Evolutionary conservation across 768 basidiomycete species (phyloP).

Genomic region (Hydnum rufescens): DNA sequence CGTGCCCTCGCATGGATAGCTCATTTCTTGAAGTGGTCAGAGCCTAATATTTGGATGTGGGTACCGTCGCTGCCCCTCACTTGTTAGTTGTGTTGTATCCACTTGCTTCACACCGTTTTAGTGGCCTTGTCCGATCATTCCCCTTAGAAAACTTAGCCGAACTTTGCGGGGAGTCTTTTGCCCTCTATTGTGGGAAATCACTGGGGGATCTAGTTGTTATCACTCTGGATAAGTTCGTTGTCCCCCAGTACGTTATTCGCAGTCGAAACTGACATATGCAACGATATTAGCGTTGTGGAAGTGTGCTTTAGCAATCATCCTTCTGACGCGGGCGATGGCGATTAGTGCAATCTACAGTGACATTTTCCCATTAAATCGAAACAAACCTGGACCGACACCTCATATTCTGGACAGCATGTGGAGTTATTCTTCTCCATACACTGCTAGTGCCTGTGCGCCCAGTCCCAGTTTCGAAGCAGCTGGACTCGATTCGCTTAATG

Average conservation of each 20-base stretch:
- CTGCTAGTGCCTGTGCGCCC: constrained; percentile 36
- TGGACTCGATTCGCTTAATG: neutral
- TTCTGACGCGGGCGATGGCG: constrained; percentile 38
- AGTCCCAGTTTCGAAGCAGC: neutral
- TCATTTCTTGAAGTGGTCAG: constrained; percentile 27
- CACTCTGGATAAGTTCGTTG: constrained; percentile 41
- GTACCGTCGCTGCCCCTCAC: constrained; percentile 11
- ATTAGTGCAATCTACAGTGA: constrained; percentile 47
- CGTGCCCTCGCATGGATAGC: constrained; percentile 43
- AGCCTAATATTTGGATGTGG: constrained; percentile 27
- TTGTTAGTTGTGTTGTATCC: neutral
- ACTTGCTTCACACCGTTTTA: constrained; percentile 12
- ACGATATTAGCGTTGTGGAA: constrained; percentile 35
- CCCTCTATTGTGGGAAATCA: constrained; percentile 32
- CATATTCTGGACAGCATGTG: constrained; percentile 19
- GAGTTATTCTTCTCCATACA: constrained; percentile 54
- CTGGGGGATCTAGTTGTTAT: constrained; percentile 48
- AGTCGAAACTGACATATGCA: neutral
- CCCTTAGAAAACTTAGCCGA: constrained; percentile 49
- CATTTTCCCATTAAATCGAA: constrained; percentile 28
- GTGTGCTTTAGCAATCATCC: constrained; percentile 48
- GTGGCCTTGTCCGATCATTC: constrained; percentile 48
- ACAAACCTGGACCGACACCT: neutral
- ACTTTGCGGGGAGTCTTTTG: constrained; percentile 37
- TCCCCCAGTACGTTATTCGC: neutral